phyloP scores from a whole-genome alignment of 495 filamentous ascomycete species.

The Cenococcum geophilum region DNA sequence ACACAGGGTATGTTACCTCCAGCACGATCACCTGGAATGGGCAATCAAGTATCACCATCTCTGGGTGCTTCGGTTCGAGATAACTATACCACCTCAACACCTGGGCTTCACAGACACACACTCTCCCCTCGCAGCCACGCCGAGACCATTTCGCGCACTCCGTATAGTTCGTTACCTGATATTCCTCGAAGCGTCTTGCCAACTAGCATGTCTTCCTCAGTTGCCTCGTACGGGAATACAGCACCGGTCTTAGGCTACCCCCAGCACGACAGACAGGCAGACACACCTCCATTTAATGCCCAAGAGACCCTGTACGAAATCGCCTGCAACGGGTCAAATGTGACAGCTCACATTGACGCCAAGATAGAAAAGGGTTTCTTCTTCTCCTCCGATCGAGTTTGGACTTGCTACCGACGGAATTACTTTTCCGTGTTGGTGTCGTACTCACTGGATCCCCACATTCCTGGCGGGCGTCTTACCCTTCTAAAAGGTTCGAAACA shows the following conservation, averaged over 20 bases:
- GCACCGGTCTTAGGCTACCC: slow-evolving; percentile 1
- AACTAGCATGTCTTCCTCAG: slow-evolving; percentile 25
- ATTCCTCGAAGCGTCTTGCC: slow-evolving; percentile 34
- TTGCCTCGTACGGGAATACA: slow-evolving; percentile 3
- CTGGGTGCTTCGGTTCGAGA: slow-evolving; percentile 28
- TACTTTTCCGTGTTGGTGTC: slow-evolving; percentile 88
- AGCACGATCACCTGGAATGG: slow-evolving; percentile 29
- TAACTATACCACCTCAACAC: slow-evolving; percentile 33
- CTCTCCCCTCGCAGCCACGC: slow-evolving; percentile 31
- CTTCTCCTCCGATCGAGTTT: slow-evolving; percentile 71
- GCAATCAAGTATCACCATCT: slow-evolving; percentile 30
- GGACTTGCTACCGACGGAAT: slow-evolving; percentile 94
- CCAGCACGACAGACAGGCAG: slow-evolving; percentile 15
- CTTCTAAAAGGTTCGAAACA: slow-evolving; percentile 23
- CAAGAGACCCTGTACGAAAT: slow-evolving; percentile 58
- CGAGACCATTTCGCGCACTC: slow-evolving; percentile 14
- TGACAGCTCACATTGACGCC: slow-evolving; percentile 73
- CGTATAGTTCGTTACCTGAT: slow-evolving; percentile 31
- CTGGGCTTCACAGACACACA: slow-evolving; percentile 19
- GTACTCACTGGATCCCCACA: slow-evolving; percentile 59
- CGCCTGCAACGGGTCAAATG: slow-evolving; percentile 46
- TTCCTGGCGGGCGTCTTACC: slow-evolving; percentile 32
- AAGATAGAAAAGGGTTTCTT: slow-evolving; percentile 94
- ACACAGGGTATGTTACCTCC: slow-evolving; percentile 33
- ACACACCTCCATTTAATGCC: slow-evolving; percentile 35